phyloP scores from a whole-genome alignment of 164 flowering plant species.

The Aristolochia fimbriata region DNA sequence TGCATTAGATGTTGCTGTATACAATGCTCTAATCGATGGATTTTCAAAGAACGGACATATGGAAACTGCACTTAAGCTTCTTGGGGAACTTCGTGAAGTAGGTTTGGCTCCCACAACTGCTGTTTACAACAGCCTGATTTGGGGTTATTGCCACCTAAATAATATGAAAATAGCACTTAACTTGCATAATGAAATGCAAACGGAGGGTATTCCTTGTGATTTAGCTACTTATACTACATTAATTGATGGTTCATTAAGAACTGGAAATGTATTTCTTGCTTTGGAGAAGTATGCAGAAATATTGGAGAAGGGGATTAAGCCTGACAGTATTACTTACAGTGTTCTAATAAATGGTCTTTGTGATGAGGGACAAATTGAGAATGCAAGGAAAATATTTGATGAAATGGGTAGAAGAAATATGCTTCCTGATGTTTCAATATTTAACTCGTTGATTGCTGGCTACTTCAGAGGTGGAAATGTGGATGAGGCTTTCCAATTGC shows the following conservation, averaged over 20 bases:
- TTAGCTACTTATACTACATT: conserved; percentile 51
- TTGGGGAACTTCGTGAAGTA: conserved; percentile 42
- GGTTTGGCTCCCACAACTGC: conserved; percentile 48
- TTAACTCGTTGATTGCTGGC: conserved; percentile 53
- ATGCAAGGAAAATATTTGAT: conserved; percentile 45
- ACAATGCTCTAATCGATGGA: conserved; percentile 59
- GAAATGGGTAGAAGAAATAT: conserved; percentile 44
- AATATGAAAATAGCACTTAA: conserved; percentile 52
- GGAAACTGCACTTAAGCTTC: conserved; percentile 42
- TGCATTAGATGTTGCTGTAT: conserved; percentile 38
- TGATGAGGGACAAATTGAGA: conserved; percentile 43
- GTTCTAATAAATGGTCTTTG: conserved; percentile 59
- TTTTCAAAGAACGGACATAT: conserved; percentile 55
- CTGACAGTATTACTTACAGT: conserved; percentile 38
- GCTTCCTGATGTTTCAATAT: conserved; percentile 44
- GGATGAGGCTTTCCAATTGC: conserved; percentile 60
- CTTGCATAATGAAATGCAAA: conserved; percentile 44
- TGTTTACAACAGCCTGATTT: conserved; percentile 56
- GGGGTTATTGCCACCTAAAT: conserved; percentile 42
- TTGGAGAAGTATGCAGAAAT: conserved; percentile 50
- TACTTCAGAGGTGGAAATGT: conserved; percentile 60
- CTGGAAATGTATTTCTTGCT: conserved; percentile 37
- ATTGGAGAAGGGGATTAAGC: conserved; percentile 45
- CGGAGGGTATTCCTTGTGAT: conserved; percentile 46
- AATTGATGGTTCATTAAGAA: conserved; percentile 56